Evolutionary conservation across 1,139 yeast species (phyloP).

Genomic region (Lipomyces yarrowii): DNA sequence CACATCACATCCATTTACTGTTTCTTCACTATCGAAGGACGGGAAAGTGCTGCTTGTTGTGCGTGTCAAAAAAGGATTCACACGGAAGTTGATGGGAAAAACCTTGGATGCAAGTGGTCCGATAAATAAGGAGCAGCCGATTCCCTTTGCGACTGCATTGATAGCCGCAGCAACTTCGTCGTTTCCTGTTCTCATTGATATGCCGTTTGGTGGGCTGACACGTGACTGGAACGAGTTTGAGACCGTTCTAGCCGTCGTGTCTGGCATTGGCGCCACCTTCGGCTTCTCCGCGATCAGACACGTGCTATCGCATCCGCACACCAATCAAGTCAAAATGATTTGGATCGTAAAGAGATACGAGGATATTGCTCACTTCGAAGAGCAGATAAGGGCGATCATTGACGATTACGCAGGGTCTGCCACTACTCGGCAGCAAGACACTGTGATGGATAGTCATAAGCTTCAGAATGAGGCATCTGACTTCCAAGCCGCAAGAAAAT

Average conservation of each 20-base stretch:
- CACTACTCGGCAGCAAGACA: neutral
- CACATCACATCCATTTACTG: conserved; percentile 36
- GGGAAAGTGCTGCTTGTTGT: conserved; percentile 28
- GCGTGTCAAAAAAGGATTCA: conserved; percentile 31
- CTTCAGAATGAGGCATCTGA: neutral
- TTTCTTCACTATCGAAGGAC: conserved; percentile 24
- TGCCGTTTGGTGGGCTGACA: conserved; percentile 34
- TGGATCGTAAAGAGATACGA: conserved; percentile 29
- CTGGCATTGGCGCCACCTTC: conserved; percentile 35
- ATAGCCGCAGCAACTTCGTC: neutral
- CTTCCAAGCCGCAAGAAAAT: neutral
- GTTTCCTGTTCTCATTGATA: conserved; percentile 33
- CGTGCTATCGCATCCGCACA: conserved; percentile 8
- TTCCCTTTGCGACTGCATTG: neutral
- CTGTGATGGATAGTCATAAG: neutral
- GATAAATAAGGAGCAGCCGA: neutral
- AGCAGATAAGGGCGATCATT: conserved; percentile 1
- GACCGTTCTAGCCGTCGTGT: conserved; percentile 32
- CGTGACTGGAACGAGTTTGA: conserved; percentile 29
- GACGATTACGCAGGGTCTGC: neutral
- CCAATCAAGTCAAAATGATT: conserved; percentile 17
- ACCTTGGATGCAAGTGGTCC: neutral
- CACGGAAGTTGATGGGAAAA: conserved; percentile 16
- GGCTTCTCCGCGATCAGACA: conserved; percentile 27
- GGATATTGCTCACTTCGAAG: conserved; percentile 21